Evolutionary conservation across 164 flowering plant species (phyloP).

Genomic region (Magnolia officinalis): DNA sequence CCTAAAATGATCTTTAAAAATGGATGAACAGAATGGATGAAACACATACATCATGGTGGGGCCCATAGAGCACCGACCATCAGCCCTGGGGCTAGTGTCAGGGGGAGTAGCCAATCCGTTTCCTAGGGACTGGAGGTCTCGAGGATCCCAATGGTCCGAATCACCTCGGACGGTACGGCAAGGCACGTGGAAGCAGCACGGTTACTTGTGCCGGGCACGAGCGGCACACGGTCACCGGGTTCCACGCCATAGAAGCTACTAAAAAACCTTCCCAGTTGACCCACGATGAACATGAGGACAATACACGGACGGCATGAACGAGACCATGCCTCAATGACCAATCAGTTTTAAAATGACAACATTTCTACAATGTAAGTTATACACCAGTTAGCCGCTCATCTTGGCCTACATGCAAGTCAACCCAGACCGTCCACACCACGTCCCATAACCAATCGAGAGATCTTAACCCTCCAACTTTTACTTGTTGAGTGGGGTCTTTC

Average conservation of each 20-base stretch:
- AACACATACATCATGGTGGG: too few species aligned
- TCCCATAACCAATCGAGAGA: too few species aligned
- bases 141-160: neutral
- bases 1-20: too few species aligned
- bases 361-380: neutral
- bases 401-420: too few species aligned
- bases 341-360: neutral
- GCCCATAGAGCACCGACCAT: too few species aligned
- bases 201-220: conserved; percentile 10
- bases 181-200: conserved; percentile 5
- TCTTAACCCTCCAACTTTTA: too few species aligned
- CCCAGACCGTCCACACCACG: too few species aligned
- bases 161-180: neutral
- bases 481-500: too few species aligned
- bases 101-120: too few species aligned
- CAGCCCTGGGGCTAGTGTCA: too few species aligned
- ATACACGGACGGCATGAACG: conserved; percentile 25
- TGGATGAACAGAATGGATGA: too few species aligned
- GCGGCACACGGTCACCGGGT: neutral
- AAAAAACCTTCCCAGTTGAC: neutral
- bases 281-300: conserved; percentile 18
- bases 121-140: neutral
- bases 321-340: neutral
- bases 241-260: neutral
- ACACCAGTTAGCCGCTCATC: too few species aligned